Evolutionary conservation across 768 basidiomycete genomes (phyloP).

Genomic region (Termitomyces sp.): DNA sequence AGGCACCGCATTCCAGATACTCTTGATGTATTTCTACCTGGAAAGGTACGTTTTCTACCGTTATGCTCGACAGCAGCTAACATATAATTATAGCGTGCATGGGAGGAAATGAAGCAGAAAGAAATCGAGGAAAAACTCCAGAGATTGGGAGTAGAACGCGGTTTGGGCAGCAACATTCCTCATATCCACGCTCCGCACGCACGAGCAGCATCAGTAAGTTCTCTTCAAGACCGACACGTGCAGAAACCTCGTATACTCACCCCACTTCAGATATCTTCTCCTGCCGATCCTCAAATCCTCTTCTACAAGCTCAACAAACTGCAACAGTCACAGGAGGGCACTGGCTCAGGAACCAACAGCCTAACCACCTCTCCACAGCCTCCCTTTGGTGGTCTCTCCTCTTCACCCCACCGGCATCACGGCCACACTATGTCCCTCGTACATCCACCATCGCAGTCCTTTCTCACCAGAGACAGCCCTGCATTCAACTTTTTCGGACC

Average conservation of each 20-base stretch:
- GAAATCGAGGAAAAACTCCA: constrained; percentile 81
- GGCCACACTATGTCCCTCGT: constrained; percentile 75
- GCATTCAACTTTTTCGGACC: constrained; percentile 66
- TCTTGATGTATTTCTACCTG: constrained; percentile 80
- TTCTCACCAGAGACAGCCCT: constrained; percentile 19
- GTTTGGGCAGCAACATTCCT: constrained; percentile 48
- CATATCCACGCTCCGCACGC: constrained; percentile 74
- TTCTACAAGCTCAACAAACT: constrained; percentile 83
- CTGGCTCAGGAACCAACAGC: constrained; percentile 41
- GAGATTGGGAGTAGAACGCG: constrained; percentile 74
- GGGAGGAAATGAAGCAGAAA: constrained; percentile 68
- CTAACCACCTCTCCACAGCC: constrained; percentile 66
- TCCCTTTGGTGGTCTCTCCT: constrained; percentile 40
- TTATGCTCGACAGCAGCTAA: constrained; percentile 7
- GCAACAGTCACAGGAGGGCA: constrained; percentile 62
- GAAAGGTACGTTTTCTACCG: constrained; percentile 49
- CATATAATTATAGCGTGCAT: constrained; percentile 48
- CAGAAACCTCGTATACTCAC: background rate
- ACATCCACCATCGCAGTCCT: constrained; percentile 44
- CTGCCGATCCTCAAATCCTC: constrained; percentile 80
- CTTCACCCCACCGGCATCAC: constrained; percentile 57
- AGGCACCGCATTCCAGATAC: constrained; percentile 55
- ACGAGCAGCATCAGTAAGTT: constrained; percentile 78
- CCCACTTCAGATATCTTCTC: constrained; percentile 73
- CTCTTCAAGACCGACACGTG: constrained; percentile 20